Conservation (phyloP, 2,329 filamentous ascomycete genomes). For the Sporothrix schenckii region DNA sequence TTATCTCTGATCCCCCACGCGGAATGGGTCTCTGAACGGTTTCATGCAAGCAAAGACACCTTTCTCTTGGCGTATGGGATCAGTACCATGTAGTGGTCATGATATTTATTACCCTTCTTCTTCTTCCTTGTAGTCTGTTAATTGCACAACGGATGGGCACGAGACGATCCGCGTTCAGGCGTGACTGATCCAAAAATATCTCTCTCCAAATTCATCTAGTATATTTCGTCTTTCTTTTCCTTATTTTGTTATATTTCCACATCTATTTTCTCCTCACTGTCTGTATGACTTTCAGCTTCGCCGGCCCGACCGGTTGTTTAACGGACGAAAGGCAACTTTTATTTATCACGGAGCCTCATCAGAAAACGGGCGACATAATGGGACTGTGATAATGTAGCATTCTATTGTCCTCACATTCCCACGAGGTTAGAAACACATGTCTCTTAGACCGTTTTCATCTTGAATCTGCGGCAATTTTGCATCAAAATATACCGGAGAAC, state of each 20-base stretch:
- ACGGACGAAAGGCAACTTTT: conserved; percentile 30
- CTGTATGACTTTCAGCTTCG: not conserved
- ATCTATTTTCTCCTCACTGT: not conserved
- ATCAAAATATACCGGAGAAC: too few relatives aligned
- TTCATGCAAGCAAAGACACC: not conserved
- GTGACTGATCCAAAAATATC: conserved; percentile 1
- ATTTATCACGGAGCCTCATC: conserved; percentile 27
- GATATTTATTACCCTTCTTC: not conserved
- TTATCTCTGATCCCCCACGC: conserved; percentile 24
- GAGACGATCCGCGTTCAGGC: conserved; percentile 3
- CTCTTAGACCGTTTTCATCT: not conserved
- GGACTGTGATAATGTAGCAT: not conserved
- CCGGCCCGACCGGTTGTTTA: conserved; percentile 38
- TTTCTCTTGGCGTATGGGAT: conserved; percentile 16
- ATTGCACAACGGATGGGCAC: not conserved
- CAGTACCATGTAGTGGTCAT: not conserved
- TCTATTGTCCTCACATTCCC: too few relatives aligned
- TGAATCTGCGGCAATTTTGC: not conserved
- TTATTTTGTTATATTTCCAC: not conserved
- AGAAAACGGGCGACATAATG: not conserved
- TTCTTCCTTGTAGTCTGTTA: not conserved
- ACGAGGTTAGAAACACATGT: too few relatives aligned
- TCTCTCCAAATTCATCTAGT: not conserved
- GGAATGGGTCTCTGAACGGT: conserved; percentile 4
- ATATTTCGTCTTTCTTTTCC: not conserved